Conservation (phyloP, 805 yeast genomes). For the Saccharomycopsis olivae region DNA sequence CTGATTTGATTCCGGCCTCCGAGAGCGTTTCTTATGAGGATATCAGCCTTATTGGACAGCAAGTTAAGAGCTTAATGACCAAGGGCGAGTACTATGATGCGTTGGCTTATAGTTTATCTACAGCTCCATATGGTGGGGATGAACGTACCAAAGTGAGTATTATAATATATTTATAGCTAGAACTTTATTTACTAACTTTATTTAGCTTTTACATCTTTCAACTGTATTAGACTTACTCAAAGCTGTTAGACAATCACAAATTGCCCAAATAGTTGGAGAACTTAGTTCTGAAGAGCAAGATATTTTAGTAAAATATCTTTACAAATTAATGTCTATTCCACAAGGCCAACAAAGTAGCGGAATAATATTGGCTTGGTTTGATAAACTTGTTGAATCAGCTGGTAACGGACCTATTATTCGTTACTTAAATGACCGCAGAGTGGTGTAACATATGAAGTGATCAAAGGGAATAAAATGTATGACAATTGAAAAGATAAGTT, state of each 20-base stretch:
- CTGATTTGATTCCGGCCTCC: conserved; percentile 51
- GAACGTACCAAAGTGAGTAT: conserved; percentile 36
- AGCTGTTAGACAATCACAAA: conserved; percentile 57
- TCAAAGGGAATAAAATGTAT: no score
- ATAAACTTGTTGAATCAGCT: conserved; percentile 70
- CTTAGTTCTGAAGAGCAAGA: conserved; percentile 62
- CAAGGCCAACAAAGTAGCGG: conserved; percentile 85
- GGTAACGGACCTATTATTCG: conserved; percentile 88
- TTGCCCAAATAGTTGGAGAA: conserved; percentile 45
- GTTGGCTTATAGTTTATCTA: conserved; percentile 46
- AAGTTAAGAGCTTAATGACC: conserved; percentile 51
- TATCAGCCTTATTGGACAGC: conserved; percentile 41
- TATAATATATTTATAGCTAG: background rate
- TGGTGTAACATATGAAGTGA: no score
- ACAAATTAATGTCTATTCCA: conserved; percentile 70
- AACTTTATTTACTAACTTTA: conserved; percentile 1
- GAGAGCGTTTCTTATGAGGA: conserved; percentile 43
- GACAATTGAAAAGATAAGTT: no score
- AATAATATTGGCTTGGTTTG: conserved; percentile 80
- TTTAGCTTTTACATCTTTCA: conserved; percentile 28
- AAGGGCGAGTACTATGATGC: conserved; percentile 68
- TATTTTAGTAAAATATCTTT: conserved; percentile 70
- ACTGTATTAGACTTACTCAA: conserved; percentile 64
- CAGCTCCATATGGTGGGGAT: conserved; percentile 79
- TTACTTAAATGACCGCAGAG: conserved; percentile 75